Evolutionary conservation across 495 filamentous ascomycete genomes (phyloP), one percentile per base, ranked within the genome.

Genomic region (Beverwykella pulmonaria): DNA sequence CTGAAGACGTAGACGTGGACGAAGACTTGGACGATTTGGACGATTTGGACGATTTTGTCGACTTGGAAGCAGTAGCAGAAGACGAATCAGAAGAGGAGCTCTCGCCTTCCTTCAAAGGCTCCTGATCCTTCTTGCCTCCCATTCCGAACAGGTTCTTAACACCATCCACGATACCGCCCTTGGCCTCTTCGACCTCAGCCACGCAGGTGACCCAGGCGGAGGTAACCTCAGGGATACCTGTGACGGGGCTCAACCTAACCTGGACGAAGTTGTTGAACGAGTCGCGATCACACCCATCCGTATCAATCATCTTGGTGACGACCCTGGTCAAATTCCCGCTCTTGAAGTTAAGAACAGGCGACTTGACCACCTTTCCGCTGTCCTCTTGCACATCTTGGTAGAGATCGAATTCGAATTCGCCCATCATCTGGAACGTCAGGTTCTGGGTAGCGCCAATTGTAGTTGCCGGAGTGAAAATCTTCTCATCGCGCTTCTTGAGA

Each of bases 131-230:
- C 80, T 93, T 91, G 64, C 86, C 87, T 8, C 94, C 94, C 71
- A 97, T 90, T 17, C 95, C 95, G 72, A 98, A 93, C 63, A 96
- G 86, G 59, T 89, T 92, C 81, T 99, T 99, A 73, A 98, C 90
- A 44, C 90, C 91, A 69, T 97, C 95, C 39, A 93, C 86, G 30
- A 98, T 82, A 53, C 90, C 87, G 23, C 86, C 90, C 73, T 90
- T 90, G 79, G 91, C 93, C 60, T 88, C 87, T 12, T 77, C 66
- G 5, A 79, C 83, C 39, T 87, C 84, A 41, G 90, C 83, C 75
- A 93, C 90, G 70, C 94, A 99, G 76, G 93, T 92, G 7, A 94
- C 88, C 59, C 84, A 84, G 26, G 89, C 90, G 67, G 84, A 83
- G 30, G 84, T 75, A 49, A 98, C 85, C 59, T 92, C 90, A 3